These are phyloP conservation scores for Orbilia oligospora DNA, from an alignment of 2,329 filamentous ascomycete species.

Conservation along the genomic window DNA sequence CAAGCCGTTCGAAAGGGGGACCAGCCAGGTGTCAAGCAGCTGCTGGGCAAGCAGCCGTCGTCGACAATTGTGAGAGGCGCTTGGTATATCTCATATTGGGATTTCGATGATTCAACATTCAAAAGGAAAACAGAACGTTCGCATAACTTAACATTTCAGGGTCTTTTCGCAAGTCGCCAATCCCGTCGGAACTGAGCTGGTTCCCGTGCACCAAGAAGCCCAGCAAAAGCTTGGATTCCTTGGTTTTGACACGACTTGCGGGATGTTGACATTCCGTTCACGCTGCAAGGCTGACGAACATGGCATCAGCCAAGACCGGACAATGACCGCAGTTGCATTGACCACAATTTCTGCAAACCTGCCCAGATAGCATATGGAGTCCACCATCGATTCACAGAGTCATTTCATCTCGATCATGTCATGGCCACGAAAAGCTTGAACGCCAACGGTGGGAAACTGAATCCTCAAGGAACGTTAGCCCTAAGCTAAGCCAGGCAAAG, in stretches of 20 bases:
- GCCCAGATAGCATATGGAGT: no score
- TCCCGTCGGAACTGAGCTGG: conserved; percentile 2
- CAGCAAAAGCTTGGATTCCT: conserved; percentile 49
- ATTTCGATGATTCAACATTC: neutral
- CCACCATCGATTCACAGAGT: no score
- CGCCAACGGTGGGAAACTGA: no score
- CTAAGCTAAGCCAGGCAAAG: no score
- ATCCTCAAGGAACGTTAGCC: no score
- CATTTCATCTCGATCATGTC: neutral
- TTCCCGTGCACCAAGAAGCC: conserved; percentile 19
- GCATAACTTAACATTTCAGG: conserved; percentile 26
- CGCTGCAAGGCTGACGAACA: conserved; percentile 34
- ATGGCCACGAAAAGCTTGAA: no score
- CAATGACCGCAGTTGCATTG: no score
- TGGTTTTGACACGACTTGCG: conserved; percentile 21
- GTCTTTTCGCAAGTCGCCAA: conserved; percentile 14
- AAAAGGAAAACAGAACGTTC: neutral
- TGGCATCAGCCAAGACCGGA: conserved; percentile 38
- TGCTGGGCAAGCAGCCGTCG: neutral
- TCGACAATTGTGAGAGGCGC: neutral
- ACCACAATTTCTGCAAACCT: no score
- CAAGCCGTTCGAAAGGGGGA: conserved; percentile 29
- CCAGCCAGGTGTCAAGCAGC: conserved; percentile 18
- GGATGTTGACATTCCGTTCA: conserved; percentile 27
- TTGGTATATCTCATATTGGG: neutral